These are phyloP conservation scores for Nicotiana attenuata DNA, from an alignment of 257 asterid species.

Conservation along the genomic window DNA sequence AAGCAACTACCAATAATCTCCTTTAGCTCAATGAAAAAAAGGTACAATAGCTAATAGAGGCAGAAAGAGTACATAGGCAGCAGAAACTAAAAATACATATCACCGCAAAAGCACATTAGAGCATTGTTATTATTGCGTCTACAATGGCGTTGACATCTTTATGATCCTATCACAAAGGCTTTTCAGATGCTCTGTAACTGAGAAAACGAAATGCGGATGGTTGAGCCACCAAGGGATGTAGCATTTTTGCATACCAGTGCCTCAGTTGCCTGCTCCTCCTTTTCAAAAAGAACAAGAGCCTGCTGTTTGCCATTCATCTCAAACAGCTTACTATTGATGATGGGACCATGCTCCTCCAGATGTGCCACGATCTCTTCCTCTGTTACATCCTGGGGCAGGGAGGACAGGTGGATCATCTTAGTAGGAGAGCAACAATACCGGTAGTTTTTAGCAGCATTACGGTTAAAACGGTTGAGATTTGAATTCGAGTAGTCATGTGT, in stretches of 20 bases:
- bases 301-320: constrained; percentile 97
- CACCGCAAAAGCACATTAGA: not conserved
- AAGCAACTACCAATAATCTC: not conserved
- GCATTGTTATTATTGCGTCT: not conserved
- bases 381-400: constrained; percentile 76
- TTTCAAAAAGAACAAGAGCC: constrained; percentile 84
- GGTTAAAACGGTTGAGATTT: constrained; percentile 89
- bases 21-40: not conserved
- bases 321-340: constrained; percentile 62
- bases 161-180: not conserved
- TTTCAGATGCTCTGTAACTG: constrained; percentile 85
- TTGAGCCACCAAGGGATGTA: constrained; percentile 75
- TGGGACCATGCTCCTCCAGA: constrained; percentile 80
- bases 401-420: constrained; percentile 90
- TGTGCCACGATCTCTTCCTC: constrained; percentile 73
- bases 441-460: constrained; percentile 93
- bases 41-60: not conserved
- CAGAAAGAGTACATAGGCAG: not conserved
- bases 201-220: constrained; percentile 85
- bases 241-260: constrained; percentile 99
- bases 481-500: constrained; percentile 92
- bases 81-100: not conserved
- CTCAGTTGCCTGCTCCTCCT: constrained; percentile 94
- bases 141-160: not conserved
- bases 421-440: constrained; percentile 96